Evolutionary conservation across 257 asterid species (phyloP).

Genomic region (Solanum commersonii): DNA sequence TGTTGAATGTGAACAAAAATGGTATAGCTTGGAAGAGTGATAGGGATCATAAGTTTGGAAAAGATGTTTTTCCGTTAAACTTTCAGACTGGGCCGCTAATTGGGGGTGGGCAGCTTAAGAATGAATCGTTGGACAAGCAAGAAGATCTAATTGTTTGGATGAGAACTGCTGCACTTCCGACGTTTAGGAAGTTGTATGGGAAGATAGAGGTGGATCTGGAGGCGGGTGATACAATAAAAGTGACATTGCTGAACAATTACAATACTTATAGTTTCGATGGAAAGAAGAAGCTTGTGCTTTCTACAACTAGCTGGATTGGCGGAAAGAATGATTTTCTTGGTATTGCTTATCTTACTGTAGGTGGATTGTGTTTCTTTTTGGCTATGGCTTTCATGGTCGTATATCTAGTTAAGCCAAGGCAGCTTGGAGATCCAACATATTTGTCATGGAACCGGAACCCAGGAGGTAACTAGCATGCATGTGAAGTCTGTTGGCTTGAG

Average conservation of each 20-base stretch:
- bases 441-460: not conserved
- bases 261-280: constrained; percentile 31
- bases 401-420: constrained; percentile 23
- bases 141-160: constrained; percentile 34
- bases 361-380: constrained; percentile 25
- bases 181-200: constrained; percentile 30
- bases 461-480: not conserved
- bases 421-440: constrained; percentile 1
- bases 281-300: constrained; percentile 31
- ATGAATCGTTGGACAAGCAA: constrained; percentile 11
- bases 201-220: constrained; percentile 22
- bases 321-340: constrained; percentile 29
- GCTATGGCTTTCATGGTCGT: constrained; percentile 11
- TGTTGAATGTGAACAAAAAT: constrained; percentile 44
- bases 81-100: constrained; percentile 55
- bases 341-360: constrained; percentile 28
- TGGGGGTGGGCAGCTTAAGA: constrained; percentile 54
- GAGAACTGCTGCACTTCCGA: constrained; percentile 38
- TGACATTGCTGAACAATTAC: constrained; percentile 16
- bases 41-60: constrained; percentile 83
- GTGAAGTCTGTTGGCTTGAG: not conserved
- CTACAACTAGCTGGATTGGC: constrained; percentile 31
- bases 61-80: constrained; percentile 60
- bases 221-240: not conserved
- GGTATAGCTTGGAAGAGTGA: constrained; percentile 95